phyloP scores from a whole-genome alignment of 371 early-diverging fungal genomes.

The Rhizopus microsporus region DNA sequence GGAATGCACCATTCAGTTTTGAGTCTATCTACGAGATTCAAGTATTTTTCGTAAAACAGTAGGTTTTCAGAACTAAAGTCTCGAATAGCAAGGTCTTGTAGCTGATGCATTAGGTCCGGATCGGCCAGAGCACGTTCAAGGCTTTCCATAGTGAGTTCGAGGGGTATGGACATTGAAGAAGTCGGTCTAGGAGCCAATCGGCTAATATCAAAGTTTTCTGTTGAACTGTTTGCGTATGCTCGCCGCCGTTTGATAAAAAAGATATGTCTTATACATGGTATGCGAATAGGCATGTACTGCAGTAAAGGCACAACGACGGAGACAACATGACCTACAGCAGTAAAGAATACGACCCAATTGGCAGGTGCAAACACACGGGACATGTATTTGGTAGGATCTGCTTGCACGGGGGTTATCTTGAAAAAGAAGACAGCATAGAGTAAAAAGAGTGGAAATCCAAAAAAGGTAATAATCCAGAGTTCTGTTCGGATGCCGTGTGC shows the following conservation, averaged over 20 bases:
- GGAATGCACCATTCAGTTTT: slow-evolving; percentile 7
- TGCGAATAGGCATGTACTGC: slow-evolving; percentile 7
- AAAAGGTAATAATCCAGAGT: slow-evolving; percentile 22
- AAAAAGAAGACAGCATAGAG: slow-evolving; percentile 29
- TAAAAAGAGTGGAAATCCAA: slow-evolving; percentile 30
- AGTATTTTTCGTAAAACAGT: slow-evolving; percentile 38
- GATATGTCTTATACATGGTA: background rate
- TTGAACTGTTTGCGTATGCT: background rate
- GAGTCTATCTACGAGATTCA: slow-evolving; percentile 24
- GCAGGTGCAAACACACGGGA: slow-evolving; percentile 11
- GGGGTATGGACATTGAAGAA: slow-evolving; percentile 3
- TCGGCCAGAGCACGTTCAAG: slow-evolving; percentile 25
- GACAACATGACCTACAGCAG: slow-evolving; percentile 22
- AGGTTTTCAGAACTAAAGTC: slow-evolving; percentile 50
- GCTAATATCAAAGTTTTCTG: slow-evolving; percentile 5
- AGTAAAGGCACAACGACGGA: slow-evolving; percentile 32
- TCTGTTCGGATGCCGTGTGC: slow-evolving; percentile 45
- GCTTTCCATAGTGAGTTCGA: slow-evolving; percentile 23
- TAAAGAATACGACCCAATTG: slow-evolving; percentile 30
- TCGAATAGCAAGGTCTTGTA: slow-evolving; percentile 38
- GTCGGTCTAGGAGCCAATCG: background rate
- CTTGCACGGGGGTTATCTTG: background rate
- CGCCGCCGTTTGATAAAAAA: background rate
- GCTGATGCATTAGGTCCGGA: slow-evolving; percentile 19
- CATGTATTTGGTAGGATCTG: background rate